Evolutionary conservation across 768 basidiomycete species (phyloP).

Genomic region (Neoboletus brunneissimus): DNA sequence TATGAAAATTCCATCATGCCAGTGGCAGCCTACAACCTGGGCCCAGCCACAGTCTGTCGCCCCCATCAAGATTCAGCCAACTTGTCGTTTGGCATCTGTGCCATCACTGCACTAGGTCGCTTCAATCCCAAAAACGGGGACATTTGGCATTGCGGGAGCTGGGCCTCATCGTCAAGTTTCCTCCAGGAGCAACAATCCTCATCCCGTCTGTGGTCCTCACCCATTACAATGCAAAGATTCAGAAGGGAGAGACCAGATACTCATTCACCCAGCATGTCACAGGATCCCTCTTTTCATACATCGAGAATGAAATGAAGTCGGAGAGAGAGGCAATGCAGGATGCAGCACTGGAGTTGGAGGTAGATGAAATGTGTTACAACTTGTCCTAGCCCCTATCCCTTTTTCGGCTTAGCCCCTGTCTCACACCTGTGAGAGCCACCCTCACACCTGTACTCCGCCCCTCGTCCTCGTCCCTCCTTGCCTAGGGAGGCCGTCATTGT

Average conservation of each 20-base stretch:
- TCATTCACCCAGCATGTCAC: constrained; percentile 6
- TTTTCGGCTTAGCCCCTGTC: no score
- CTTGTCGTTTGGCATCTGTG: constrained; percentile 3
- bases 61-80: constrained; percentile 1
- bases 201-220: neutral
- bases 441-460: no score
- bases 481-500: no score
- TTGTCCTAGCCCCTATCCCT: no score
- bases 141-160: neutral
- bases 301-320: constrained; percentile 6
- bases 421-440: no score
- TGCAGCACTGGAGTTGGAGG: no score
- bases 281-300: neutral
- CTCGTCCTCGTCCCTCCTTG: no score
- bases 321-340: neutral
- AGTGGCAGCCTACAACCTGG: neutral
- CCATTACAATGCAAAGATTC: neutral
- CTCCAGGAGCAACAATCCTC: neutral
- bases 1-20: neutral
- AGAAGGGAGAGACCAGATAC: neutral
- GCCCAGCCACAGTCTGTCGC: neutral
- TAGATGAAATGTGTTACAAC: no score
- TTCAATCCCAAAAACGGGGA: neutral
- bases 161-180: neutral
- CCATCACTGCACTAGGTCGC: neutral